Base-by-base conservation (phyloP, 768 basidiomycete species). In the Termitomyces sp. region DNA sequence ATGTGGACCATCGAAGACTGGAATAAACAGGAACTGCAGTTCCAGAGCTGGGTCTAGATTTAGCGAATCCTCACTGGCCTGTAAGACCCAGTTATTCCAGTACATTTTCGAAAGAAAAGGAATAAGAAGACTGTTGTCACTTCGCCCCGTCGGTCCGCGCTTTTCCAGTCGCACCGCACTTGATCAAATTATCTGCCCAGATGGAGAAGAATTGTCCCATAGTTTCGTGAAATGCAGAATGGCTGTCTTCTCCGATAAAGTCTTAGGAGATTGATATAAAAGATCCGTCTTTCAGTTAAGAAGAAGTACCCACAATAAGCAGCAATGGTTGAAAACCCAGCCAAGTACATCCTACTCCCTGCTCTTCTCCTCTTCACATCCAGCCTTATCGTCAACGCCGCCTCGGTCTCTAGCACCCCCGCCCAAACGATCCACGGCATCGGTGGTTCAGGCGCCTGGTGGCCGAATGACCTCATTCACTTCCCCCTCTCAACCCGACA, bases 361-460 rank as follows among this genome's bases (percentile, higher is more conserved):
- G 14, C 12, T 12, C 28, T 50, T 5, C 26, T 47, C 28, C 30
- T 28, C 14, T 55, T 28, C 40, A 32, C 51, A 46, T 63, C 41
- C 41, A 46, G 30, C 40, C 35, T 16, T 18, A 26, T 32, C 47
- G 54, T 56, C 6, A 43, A 58, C 28, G 59, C 62, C 14, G 72
- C 72, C 1, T 63, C 63, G 13, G 64, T 75, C 16, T 72, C 72
- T 20, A 61, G 68, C 26, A 63, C 69, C 8, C 63, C 71, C 0
- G 70, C 72, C 0, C 77, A 77, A 57, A 73, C 72, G 0, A 73
- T 78, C 59, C 65, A 66, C 33, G 74, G 76, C 1, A 71, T 79
- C 54, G 77, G 77, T 0, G 78, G 77, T 8, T 77, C 76, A 16
- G 78, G 78, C 13, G 78, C 78, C 12, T 80, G 78, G 78, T 79